Base-by-base conservation (phyloP, 257 asterid species). In the Knoxia roxburghii region DNA sequence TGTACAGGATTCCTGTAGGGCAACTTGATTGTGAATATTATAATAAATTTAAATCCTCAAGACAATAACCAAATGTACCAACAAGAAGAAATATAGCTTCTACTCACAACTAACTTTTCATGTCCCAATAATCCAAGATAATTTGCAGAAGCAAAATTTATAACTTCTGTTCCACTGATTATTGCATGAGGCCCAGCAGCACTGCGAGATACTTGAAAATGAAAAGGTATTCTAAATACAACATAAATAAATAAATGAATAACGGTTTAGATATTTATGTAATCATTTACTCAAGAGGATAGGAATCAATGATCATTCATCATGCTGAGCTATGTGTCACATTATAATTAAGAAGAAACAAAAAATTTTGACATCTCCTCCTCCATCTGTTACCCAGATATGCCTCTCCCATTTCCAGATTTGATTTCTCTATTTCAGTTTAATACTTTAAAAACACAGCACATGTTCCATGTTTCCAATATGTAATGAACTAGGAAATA, bases 151-250 rank as follows among this genome's bases (percentile, higher is more conserved):
- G 99, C 79, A 79, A 90, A 88, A 81, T 93, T 93, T 74, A 88
- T 71, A 41, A 90, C 97, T 56, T 90, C 90, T 70, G 69, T 75
- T 48, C 96, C 96, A 65, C 85, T 82, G 73, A 90, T 76, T 57
- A 78, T 65, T 67, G 89, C 56, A 85, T 86, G 99, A n/a, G 99
- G 95, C 32, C 95, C 99, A 50, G 99, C 96, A 81, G 97, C 96
- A 81, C 99, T 93, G 90, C 72, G 79, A 69, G 71, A 74, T 78
- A 79, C 68, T 68, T 72, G 62, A 40, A n/a, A 37, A 66, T 29
- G 27, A 43, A 35, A 32, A 61, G 43, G 46, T 45, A 30, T 23
- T 40, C 24, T 67, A 45, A 56, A 48, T 17, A 18, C 35, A 51
- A 29, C n/a, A 40, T n/a, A 18, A 37, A n/a, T 39, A 24, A 10